phyloP scores from a whole-genome alignment of 2,329 filamentous ascomycete genomes.

The Arthrobotrys sphaeroides region DNA sequence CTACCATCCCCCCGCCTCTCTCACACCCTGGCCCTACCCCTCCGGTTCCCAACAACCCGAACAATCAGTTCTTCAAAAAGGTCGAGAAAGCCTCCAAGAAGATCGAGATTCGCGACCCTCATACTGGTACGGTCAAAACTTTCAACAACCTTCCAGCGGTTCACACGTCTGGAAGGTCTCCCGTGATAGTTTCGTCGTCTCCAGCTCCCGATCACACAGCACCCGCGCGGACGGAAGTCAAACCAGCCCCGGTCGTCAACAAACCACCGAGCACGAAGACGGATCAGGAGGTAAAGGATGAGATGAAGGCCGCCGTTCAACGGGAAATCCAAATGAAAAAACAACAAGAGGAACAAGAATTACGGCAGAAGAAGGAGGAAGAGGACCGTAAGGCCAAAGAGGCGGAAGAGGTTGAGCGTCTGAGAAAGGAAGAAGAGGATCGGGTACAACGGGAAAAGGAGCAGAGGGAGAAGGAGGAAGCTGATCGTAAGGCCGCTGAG shows the following conservation, averaged over 20 bases:
- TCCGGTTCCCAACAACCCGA: slow-evolving; percentile 65
- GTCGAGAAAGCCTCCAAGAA: slow-evolving; percentile 64
- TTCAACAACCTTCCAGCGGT: slow-evolving; percentile 63
- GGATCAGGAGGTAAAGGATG: slow-evolving; percentile 81
- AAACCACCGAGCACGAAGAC: slow-evolving; percentile 78
- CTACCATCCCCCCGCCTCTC: slow-evolving; percentile 59
- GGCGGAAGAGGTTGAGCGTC: slow-evolving; percentile 59
- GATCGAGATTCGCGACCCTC: slow-evolving; percentile 56
- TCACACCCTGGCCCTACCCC: slow-evolving; percentile 65
- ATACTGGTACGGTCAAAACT: slow-evolving; percentile 45
- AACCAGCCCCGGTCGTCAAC: slow-evolving; percentile 74
- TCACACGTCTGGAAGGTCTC: slow-evolving; percentile 69
- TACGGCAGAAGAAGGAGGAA: slow-evolving; percentile 74
- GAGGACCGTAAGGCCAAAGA: slow-evolving; percentile 56
- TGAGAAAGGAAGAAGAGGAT: slow-evolving; percentile 59
- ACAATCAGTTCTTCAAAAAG: slow-evolving; percentile 67
- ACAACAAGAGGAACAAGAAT: slow-evolving; percentile 74
- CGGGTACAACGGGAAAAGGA: slow-evolving; percentile 58
- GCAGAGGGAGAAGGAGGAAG: slow-evolving; percentile 55
- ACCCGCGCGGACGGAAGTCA: slow-evolving; percentile 77
- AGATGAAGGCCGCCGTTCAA: slow-evolving; percentile 76
- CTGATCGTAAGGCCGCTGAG: slow-evolving; percentile 58
- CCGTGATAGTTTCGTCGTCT: slow-evolving; percentile 75
- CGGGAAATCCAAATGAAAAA: slow-evolving; percentile 81
- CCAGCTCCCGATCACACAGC: slow-evolving; percentile 71